Evolutionary conservation across 139 green algal genomes (phyloP), one percentile per base, ranked within the genome.

Genomic region (Volvox reticuliferus): DNA sequence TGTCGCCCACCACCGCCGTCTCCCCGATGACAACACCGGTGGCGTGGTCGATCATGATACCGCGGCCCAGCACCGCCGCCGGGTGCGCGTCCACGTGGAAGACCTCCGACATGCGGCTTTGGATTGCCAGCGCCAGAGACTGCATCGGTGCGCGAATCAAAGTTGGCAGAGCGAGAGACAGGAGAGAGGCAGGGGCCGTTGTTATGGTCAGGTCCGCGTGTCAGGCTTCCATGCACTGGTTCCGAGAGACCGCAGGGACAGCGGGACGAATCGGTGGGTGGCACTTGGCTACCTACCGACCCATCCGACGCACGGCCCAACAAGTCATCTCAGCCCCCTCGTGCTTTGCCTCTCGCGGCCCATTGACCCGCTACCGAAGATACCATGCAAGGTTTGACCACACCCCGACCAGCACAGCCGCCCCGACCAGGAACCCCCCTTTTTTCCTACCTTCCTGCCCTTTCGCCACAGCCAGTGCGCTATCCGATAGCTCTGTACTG

Each of bases 1-100:
- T 98, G 91, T 99, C 96, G 12, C 97, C 97, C 83, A 88, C 91
- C 82, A 98, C 95, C 24, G 98, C 97, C 12, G 98, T 99, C 94
- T 99, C 98, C 2, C 98, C 98, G 26, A 99, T 98, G 14, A 99
- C 98, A 1, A 99, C 93, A 1, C 97, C 97, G 26, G 97, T 99
- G 16, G 95, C 98, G 92, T 99, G 98, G 92, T 99, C 98, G 3
- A 99, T 92, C 50, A 99, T 88, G 20, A 99, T 92, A 63, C 97
- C 98, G 6, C 93, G 86, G 0, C 98, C 97, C 3, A 99, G 86
- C 19, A 83, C 79, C 1, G 97, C 98, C 9, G 92, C 97, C 18
- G 98, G 98, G 92, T 99, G 98, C 87, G 98, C 97, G 95, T 99
- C 97, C n/a, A 99, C 96, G 67, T 95, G 92, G 85, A 98, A 97